These are phyloP conservation scores for Marchantia polymorpha DNA, from an alignment of 225 moss, liverwort and hornwort genomes.

Conservation along the genomic window DNA sequence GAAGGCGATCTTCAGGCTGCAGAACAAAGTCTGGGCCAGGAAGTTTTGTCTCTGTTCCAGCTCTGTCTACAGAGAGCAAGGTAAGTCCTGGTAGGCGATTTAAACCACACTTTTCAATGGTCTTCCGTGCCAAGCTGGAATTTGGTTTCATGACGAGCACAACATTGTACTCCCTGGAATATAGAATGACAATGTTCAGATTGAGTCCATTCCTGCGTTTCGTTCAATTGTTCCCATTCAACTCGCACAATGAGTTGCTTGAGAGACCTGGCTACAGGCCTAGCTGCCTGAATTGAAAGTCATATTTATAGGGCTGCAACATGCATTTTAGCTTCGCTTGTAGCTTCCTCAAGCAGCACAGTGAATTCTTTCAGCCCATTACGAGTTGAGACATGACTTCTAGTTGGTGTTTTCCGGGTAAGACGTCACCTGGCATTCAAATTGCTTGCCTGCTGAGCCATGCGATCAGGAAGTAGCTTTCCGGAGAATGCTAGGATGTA, in stretches of 20 bases:
- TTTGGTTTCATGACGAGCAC: conserved; percentile 65
- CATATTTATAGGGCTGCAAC: not conserved
- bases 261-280: not conserved
- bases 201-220: not conserved
- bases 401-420: too few species aligned
- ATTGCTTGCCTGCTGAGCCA: conserved; percentile 40
- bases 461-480: conserved; percentile 60
- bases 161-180: conserved; percentile 70
- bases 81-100: conserved; percentile 60
- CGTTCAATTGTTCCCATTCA: not conserved
- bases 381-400: too few species aligned
- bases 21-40: conserved; percentile 53
- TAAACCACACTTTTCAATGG: conserved; percentile 69
- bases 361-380: too few species aligned
- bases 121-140: conserved; percentile 57
- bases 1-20: conserved; percentile 64
- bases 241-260: not conserved
- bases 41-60: conserved; percentile 32
- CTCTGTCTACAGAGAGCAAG: conserved; percentile 59
- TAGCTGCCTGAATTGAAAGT: not conserved
- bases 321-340: not conserved
- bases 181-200: not conserved
- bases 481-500: conserved; percentile 81
- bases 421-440: conserved; percentile 61
- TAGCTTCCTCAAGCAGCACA: not conserved